These are phyloP conservation scores for Pisolithus sp. DNA, from an alignment of 768 basidiomycete genomes.

Conservation along the genomic window DNA sequence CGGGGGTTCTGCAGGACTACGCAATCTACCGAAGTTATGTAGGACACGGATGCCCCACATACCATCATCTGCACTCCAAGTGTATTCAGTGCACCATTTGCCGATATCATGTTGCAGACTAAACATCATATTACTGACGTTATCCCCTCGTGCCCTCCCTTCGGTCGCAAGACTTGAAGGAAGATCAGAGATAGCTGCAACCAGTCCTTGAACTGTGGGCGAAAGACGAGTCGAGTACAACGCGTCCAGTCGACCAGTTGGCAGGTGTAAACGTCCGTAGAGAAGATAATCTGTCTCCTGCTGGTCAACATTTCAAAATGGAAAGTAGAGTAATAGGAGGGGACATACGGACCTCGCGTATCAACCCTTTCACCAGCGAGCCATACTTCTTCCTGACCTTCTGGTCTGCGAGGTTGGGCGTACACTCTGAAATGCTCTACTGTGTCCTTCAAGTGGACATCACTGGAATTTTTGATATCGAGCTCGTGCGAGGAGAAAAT, in stretches of 20 bases:
- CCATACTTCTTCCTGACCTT: conserved; percentile 75
- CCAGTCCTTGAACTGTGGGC: conserved; percentile 71
- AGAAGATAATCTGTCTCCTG: conserved; percentile 74
- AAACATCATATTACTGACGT: conserved; percentile 69
- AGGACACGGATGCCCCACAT: conserved; percentile 88
- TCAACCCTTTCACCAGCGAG: conserved; percentile 74
- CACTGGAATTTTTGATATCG: conserved; percentile 59
- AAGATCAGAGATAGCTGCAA: conserved; percentile 83
- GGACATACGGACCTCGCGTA: conserved; percentile 52
- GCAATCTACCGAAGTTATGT: conserved; percentile 84
- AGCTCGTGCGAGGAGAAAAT: conserved; percentile 88
- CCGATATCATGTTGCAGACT: conserved; percentile 90
- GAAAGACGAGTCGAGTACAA: conserved; percentile 79
- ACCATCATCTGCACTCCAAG: conserved; percentile 88
- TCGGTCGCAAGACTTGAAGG: conserved; percentile 41
- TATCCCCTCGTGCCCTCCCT: conserved; percentile 36
- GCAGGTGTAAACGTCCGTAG: conserved; percentile 88
- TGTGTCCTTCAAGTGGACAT: conserved; percentile 82
- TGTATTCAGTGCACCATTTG: conserved; percentile 89
- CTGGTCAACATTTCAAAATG: conserved; percentile 17
- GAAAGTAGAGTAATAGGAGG: background rate
- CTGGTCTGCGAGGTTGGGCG: conserved; percentile 74
- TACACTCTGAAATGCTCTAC: conserved; percentile 83
- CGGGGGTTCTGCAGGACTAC: conserved; percentile 30
- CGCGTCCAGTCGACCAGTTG: conserved; percentile 83